phyloP scores from a whole-genome alignment of 2,329 filamentous ascomycete species.

The Metarhizium album region DNA sequence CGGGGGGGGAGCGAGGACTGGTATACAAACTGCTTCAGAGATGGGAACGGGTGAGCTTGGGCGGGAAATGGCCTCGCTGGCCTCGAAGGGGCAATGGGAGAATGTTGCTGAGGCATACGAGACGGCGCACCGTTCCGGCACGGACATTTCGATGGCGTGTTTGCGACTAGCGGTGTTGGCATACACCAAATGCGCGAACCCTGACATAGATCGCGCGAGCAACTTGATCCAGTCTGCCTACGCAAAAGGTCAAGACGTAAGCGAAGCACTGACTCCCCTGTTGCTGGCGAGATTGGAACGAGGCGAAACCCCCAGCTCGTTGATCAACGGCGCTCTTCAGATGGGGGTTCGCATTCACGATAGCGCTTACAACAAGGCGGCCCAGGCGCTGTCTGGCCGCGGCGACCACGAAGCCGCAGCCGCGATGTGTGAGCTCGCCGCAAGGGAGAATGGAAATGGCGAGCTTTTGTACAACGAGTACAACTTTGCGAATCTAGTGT shows the following conservation, averaged over 20 bases:
- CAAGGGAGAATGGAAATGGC: conserved; percentile 24
- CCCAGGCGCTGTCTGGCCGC: conserved; percentile 17
- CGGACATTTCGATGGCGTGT: conserved; percentile 7
- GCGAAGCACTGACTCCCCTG: conserved; percentile 27
- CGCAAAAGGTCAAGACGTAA: conserved; percentile 30
- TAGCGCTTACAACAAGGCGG: conserved; percentile 25
- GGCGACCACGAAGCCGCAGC: conserved; percentile 21
- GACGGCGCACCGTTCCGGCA: background rate
- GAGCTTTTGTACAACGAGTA: conserved; percentile 24
- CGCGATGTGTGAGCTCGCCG: conserved; percentile 24
- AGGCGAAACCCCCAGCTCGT: conserved; percentile 16
- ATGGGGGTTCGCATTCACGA: conserved; percentile 23
- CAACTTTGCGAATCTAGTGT: conserved; percentile 28
- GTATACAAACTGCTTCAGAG: background rate
- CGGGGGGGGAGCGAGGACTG: background rate
- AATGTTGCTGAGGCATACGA: conserved; percentile 28
- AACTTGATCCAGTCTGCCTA: conserved; percentile 30
- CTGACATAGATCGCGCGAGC: conserved; percentile 22
- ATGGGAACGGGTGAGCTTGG: conserved; percentile 9
- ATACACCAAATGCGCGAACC: conserved; percentile 22
- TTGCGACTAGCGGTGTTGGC: conserved; percentile 38
- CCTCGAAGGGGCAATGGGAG: conserved; percentile 16
- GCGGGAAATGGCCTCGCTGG: conserved; percentile 6
- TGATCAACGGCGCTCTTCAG: conserved; percentile 18
- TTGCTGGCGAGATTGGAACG: conserved; percentile 26